phyloP scores from a whole-genome alignment of 805 yeast genomes.

The Candida arabinofermentans region DNA sequence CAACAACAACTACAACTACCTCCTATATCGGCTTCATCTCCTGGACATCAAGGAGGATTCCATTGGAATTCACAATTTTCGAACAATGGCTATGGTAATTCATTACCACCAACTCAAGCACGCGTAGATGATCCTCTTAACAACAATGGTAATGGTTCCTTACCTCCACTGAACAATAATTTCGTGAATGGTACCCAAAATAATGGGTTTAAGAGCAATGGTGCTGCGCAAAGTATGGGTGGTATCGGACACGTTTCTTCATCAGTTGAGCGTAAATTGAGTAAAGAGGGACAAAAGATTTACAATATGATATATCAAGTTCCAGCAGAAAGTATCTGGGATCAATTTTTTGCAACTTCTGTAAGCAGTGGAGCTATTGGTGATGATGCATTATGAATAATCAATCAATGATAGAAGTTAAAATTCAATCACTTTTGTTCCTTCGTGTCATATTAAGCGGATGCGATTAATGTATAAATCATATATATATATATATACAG shows the following conservation, averaged over 20 bases:
- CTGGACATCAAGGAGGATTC: background rate
- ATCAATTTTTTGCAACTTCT: constrained; percentile 46
- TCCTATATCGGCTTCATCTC: background rate
- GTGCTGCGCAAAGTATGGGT: background rate
- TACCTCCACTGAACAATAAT: too few species aligned
- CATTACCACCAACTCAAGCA: background rate
- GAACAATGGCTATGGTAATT: too few species aligned
- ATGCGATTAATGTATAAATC: too few species aligned
- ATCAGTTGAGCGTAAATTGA: constrained; percentile 10
- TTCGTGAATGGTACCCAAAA: background rate
- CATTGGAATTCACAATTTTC: background rate
- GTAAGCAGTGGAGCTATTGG: constrained; percentile 13
- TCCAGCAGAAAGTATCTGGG: constrained; percentile 67
- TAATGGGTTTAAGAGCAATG: background rate
- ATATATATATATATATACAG: too few species aligned
- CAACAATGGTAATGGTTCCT: background rate
- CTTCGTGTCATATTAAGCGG: too few species aligned
- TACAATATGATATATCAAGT: constrained; percentile 61
- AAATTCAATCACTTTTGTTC: too few species aligned
- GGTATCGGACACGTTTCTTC: too few species aligned
- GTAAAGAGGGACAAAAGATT: constrained; percentile 50
- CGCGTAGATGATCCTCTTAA: background rate
- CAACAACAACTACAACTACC: background rate
- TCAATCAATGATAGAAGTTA: too few species aligned
- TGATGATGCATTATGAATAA: background rate